Percentiles rank a stretch among this genome's conserved stretches.
These are phyloP conservation scores for Hymenoscyphus repandus DNA, from an alignment of 2,329 filamentous ascomycete species.

Conservation along the genomic window DNA sequence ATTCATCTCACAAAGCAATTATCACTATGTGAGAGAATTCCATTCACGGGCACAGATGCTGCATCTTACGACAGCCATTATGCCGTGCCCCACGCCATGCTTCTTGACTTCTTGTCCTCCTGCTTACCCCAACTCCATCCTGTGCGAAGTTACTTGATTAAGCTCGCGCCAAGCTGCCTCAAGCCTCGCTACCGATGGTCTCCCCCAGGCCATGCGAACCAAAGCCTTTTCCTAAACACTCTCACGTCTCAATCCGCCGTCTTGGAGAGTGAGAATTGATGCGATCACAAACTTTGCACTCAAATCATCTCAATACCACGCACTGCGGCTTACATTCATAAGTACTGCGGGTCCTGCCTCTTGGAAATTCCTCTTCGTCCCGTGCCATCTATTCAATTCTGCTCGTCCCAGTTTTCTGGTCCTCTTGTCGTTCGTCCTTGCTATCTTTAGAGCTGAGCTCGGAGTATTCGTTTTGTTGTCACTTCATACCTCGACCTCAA, in stretches of 20 bases:
- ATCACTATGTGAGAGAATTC: neutral
- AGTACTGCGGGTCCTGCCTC: neutral
- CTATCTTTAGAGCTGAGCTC: neutral
- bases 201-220: neutral
- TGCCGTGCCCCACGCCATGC: no score
- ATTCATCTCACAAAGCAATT: neutral
- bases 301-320: slow-evolving; percentile 4
- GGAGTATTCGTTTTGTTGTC: neutral
- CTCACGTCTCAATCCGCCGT: slow-evolving; percentile 1
- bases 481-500: neutral
- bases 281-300: neutral
- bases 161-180: neutral
- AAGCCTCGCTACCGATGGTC: neutral
- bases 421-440: neutral
- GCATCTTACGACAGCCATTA: no score
- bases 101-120: no score
- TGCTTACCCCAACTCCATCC: neutral
- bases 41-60: no score
- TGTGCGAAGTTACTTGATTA: neutral
- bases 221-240: slow-evolving; percentile 3
- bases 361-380: neutral
- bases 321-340: neutral
- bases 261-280: neutral
- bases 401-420: neutral
- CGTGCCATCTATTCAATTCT: neutral